These are phyloP conservation scores for Lachnellula occidentalis DNA, from an alignment of 2,329 filamentous ascomycete genomes.

Conservation along the genomic window DNA sequence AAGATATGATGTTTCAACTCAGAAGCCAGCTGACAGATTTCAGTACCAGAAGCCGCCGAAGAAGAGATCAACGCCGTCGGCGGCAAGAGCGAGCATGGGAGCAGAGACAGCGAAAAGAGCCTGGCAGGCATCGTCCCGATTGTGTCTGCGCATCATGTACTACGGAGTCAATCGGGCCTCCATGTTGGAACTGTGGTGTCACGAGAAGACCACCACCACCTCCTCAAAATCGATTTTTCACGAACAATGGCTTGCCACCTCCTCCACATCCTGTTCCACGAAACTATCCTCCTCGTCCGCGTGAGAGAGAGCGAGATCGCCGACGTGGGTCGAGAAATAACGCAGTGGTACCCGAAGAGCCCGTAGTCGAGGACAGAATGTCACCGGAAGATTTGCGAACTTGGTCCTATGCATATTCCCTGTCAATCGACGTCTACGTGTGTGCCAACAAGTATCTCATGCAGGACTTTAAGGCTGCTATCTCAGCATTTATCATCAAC, in stretches of 20 bases:
- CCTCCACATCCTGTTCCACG: constrained; percentile 16
- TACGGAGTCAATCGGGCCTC: constrained; percentile 29
- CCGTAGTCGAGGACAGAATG: constrained; percentile 27
- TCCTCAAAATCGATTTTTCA: constrained; percentile 17
- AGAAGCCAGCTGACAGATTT: constrained; percentile 1
- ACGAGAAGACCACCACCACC: constrained; percentile 27
- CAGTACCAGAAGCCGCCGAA: constrained; percentile 31
- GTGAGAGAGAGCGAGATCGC: constrained; percentile 15
- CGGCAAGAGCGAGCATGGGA: constrained; percentile 35
- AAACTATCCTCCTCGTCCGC: constrained; percentile 14
- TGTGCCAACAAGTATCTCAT: constrained; percentile 44
- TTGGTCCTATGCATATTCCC: constrained; percentile 43
- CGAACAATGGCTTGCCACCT: constrained; percentile 14
- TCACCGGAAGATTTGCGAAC: constrained; percentile 41
- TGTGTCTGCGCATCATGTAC: constrained; percentile 41
- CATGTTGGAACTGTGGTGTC: constrained; percentile 39
- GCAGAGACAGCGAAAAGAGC: constrained; percentile 38
- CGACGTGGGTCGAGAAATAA: constrained; percentile 17
- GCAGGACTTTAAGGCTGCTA: constrained; percentile 39
- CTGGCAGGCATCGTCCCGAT: constrained; percentile 39
- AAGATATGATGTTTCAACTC: background rate
- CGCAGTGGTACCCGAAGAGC: constrained; percentile 13
- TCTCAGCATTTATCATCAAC: constrained; percentile 40
- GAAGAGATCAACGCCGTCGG: constrained; percentile 32
- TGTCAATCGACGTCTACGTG: constrained; percentile 45